Conservation (phyloP, 2,329 filamentous ascomycete species). For the Fusarium bulbicola region DNA sequence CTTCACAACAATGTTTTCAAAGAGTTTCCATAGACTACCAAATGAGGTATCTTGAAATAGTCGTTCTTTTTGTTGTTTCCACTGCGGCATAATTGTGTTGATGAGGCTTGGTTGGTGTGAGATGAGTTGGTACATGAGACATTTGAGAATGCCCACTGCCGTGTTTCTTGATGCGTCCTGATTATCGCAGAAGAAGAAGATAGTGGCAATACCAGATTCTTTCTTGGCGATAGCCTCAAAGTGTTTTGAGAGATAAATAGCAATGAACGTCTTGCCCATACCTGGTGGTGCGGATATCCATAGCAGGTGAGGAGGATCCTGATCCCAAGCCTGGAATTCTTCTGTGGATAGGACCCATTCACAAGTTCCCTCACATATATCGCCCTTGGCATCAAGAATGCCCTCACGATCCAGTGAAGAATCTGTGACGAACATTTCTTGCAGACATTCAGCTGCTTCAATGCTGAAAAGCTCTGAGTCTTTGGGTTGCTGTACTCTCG, state of each 20-base stretch:
- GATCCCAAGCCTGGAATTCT: rapidly evolving
- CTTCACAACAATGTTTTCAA: neutral
- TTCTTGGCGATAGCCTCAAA: rapidly evolving
- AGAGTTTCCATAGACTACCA: neutral
- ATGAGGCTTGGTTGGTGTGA: rapidly evolving
- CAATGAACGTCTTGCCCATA: neutral
- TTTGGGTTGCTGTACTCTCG: too few species aligned
- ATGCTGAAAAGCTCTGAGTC: rapidly evolving
- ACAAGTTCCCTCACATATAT: neutral
- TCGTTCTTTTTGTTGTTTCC: neutral
- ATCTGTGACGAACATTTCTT: neutral
- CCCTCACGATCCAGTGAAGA: neutral
- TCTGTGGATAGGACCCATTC: neutral
- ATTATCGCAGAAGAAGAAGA: neutral
- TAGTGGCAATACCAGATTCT: rapidly evolving
- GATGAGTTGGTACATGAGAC: conserved; percentile 2
- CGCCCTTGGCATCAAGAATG: neutral
- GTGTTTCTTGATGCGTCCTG: neutral
- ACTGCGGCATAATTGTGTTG: rapidly evolving
- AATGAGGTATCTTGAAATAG: neutral
- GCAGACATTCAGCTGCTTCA: rapidly evolving
- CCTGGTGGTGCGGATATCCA: neutral
- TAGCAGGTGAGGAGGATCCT: neutral
- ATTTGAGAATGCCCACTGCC: neutral
- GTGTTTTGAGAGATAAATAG: neutral